A percentile compares a stretch with the other conserved stretches of the same genome.
phyloP scores from a whole-genome alignment of 2,329 filamentous ascomycete species.

The Ceratocystis huliohia region DNA sequence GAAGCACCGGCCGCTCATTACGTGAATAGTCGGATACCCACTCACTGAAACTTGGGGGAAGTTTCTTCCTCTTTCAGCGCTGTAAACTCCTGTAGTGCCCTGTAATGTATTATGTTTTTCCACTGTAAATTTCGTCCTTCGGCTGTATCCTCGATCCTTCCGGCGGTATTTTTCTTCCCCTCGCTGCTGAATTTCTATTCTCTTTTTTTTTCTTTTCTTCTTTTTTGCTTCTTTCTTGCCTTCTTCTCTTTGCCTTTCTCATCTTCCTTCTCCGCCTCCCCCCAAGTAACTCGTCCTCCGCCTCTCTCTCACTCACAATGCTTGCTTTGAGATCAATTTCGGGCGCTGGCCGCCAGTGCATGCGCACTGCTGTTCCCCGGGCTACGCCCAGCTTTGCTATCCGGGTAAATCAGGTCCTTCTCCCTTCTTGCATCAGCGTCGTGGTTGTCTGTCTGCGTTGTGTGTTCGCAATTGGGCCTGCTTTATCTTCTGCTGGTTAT shows the following conservation, averaged over 20 bases:
- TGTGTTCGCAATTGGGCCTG: conserved; percentile 5
- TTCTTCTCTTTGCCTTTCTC: background rate
- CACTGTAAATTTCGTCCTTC: background rate
- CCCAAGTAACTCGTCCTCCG: conserved; percentile 20
- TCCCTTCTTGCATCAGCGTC: background rate
- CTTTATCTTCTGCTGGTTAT: conserved; percentile 26
- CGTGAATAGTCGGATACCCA: too few species aligned
- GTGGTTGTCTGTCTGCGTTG: conserved; percentile 12
- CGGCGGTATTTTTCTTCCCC: conserved; percentile 6
- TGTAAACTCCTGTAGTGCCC: too few species aligned
- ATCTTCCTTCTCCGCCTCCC: background rate
- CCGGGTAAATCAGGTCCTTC: conserved; percentile 38
- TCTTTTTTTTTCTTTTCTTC: background rate
- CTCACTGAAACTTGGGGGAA: background rate
- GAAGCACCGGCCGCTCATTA: too few species aligned
- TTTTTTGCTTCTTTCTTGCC: conserved; percentile 1
- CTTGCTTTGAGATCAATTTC: conserved; percentile 68
- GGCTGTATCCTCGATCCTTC: conserved; percentile 6
- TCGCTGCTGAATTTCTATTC: conserved; percentile 2
- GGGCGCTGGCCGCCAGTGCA: conserved; percentile 63
- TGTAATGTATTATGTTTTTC: background rate
- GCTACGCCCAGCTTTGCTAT: conserved; percentile 37
- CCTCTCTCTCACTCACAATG: conserved; percentile 47
- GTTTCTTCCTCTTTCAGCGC: background rate
- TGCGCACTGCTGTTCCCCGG: conserved; percentile 50